Base-by-base conservation (phyloP, 2,329 filamentous ascomycete species). In the Septoria linicola region DNA sequence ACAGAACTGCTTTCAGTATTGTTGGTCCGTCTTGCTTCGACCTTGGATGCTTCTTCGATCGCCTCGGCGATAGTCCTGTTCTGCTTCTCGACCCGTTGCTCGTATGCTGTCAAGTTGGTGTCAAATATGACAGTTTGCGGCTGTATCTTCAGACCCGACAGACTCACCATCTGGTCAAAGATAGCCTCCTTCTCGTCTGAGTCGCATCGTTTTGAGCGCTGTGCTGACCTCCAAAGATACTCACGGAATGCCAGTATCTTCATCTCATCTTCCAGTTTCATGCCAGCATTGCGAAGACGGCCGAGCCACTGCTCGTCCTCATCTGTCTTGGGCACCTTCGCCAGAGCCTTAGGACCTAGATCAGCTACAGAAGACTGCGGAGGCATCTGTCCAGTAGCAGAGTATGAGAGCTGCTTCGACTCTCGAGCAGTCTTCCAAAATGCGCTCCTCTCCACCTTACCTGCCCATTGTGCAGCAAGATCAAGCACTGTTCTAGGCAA, bases 221-320 rank as follows among this genome's bases (percentile, higher is more conserved):
- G 82, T 42, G 87, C 87, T 6, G 93, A 79, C 32, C 88, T 83
- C 88, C 89, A 96, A 34, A 99, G 88, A 63, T 95, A 97, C 65
- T 96, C 91, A 51, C 88, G 80, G 8, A 99, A 76, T 4, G 85
- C 87, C 30, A 97, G 74, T 2, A 99, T 73, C 68, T 99, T 97
- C 65, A 87, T 82, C 59, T 99, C 93, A 60, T 99, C 92, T 37
- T 96, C 91, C 1, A 77, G 66, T 1, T 78, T 75, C 75, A 99
- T 82, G 0, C 93, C 93, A 35, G 95, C 82, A 58, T 89, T 95
- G 43, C 88, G 82, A 41, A 99, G 73, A 58, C 89, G 87, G 11
- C 81, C 77, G n/a, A 99, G 75, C 91, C 93, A 97, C 60, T 90
- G 83, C 56, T 96, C 90, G 65, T 99, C 93, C 68, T 97, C 92